These are phyloP conservation scores for Themeda triandra DNA, from an alignment of 176 grass and related monocot species.

Conservation along the genomic window DNA sequence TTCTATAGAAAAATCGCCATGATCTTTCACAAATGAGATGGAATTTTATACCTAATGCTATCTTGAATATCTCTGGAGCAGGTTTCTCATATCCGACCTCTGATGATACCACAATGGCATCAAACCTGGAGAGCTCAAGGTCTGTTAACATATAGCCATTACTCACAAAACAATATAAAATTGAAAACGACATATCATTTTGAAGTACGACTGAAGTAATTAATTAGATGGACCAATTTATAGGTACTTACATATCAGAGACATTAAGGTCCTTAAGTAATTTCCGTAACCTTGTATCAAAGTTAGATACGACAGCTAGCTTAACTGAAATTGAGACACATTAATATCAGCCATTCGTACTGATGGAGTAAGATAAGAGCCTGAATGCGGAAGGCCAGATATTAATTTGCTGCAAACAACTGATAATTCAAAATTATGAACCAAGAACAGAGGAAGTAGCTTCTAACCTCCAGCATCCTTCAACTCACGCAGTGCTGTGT, in stretches of 20 bases:
- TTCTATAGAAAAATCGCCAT: background rate
- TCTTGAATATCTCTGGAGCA: conserved; percentile 83
- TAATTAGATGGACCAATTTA: background rate
- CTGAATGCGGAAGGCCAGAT: background rate
- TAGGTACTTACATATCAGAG: conserved; percentile 61
- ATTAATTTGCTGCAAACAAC: background rate
- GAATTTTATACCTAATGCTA: conserved; percentile 60
- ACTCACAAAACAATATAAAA: background rate
- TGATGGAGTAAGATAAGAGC: background rate
- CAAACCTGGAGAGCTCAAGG: conserved; percentile 75
- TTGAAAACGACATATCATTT: background rate
- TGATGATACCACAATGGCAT: conserved; percentile 90
- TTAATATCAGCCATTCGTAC: background rate
- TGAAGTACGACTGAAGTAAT: background rate
- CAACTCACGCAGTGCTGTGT: conserved; percentile 46
- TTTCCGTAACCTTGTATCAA: conserved; percentile 74
- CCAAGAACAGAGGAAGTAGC: conserved; percentile 21
- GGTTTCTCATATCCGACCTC: conserved; percentile 94
- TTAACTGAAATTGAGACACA: conserved; percentile 71
- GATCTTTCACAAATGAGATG: background rate
- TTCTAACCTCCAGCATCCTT: conserved; percentile 81
- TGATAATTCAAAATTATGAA: conserved; percentile 5
- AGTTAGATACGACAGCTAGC: conserved; percentile 90
- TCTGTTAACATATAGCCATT: conserved; percentile 29
- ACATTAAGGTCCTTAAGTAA: conserved; percentile 72